A percentile compares a stretch with the other conserved stretches of the same genome.
Evolutionary conservation across 73 alveolate genomes (phyloP).

Genomic region (Symbiodinium pilosum): DNA sequence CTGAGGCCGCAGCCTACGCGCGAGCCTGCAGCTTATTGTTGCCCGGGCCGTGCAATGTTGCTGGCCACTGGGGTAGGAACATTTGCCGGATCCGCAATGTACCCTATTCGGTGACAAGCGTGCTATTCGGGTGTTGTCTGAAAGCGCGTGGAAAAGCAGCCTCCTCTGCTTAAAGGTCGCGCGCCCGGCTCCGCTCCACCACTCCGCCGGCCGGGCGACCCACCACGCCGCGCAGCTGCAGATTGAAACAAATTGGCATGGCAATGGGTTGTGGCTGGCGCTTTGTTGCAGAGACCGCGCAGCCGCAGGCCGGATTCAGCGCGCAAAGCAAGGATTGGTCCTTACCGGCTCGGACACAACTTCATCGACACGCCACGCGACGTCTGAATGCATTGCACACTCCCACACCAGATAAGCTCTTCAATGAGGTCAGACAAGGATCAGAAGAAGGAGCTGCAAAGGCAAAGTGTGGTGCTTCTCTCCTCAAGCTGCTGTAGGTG

Average conservation of each 20-base stretch:
- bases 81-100: no score
- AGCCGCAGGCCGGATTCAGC: background rate
- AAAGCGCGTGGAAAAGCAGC: no score
- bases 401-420: background rate
- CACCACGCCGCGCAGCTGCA: background rate
- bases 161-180: background rate
- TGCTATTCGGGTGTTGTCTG: no score
- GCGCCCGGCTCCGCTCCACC: background rate
- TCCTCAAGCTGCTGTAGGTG: background rate
- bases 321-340: background rate
- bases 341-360: no score
- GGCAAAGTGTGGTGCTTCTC: background rate
- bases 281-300: no score
- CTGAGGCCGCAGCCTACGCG: background rate
- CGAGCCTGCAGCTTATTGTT: background rate
- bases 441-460: constrained; percentile 7
- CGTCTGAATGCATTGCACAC: background rate
- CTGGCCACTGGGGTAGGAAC: background rate
- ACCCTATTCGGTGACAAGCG: no score
- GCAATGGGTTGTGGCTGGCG: no score
- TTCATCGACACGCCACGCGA: no score
- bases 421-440: background rate
- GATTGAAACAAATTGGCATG: background rate
- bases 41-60: background rate
- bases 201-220: constrained; percentile 14